Evolutionary conservation across 257 asterid species (phyloP).

Genomic region (Solanum bukasovii): DNA sequence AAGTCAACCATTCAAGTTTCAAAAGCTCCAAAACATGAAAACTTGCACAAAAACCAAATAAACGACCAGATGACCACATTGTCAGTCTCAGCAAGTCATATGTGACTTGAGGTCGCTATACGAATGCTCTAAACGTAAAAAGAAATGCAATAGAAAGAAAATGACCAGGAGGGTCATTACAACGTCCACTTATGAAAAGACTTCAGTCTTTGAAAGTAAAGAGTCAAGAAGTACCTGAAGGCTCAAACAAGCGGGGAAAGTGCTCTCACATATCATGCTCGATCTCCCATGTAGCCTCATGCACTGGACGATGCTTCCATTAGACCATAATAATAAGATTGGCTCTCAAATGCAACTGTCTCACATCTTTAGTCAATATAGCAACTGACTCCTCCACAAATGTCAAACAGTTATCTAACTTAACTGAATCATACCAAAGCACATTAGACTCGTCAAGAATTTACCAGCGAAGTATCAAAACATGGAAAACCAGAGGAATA

Average conservation of each 20-base stretch:
- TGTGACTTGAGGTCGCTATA: neutral
- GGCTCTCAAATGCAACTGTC: neutral
- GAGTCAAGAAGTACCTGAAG: too few species aligned
- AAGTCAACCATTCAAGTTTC: neutral
- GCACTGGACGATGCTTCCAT: neutral
- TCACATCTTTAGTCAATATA: neutral
- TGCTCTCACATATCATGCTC: too few species aligned
- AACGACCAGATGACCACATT: neutral
- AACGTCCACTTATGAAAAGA: neutral
- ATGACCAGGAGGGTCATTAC: neutral
- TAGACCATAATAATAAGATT: neutral
- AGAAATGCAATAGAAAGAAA: neutral
- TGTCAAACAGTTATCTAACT: neutral
- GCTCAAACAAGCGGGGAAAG: too few species aligned
- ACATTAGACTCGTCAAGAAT: neutral
- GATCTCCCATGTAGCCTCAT: neutral
- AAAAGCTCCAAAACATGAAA: neutral
- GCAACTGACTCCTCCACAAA: neutral
- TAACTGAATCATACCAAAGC: neutral
- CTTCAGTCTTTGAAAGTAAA: neutral
- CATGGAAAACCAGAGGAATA: neutral
- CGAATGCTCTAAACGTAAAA: too few species aligned
- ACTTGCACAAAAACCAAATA: neutral
- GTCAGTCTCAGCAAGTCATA: neutral
- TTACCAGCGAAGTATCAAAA: neutral